phyloP scores from a whole-genome alignment of 2,329 filamentous ascomycete genomes.

The Zymoseptoria tritici region DNA sequence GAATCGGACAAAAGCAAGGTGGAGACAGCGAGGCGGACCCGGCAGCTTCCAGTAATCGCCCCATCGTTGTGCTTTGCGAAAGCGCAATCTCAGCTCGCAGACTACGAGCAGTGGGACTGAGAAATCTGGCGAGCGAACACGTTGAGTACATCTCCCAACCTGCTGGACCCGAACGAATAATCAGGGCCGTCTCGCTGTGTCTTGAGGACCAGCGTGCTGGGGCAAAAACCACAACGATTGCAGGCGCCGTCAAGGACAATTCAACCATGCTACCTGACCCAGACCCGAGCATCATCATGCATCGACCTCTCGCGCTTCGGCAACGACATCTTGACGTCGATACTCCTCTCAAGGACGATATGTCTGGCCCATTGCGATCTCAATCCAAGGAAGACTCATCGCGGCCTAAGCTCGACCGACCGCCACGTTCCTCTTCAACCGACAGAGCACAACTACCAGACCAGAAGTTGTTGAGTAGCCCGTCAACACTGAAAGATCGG shows the following conservation, averaged over 20 bases:
- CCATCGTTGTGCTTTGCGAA: slow-evolving; percentile 21
- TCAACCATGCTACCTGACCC: slow-evolving; percentile 9
- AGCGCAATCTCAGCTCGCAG: slow-evolving; percentile 19
- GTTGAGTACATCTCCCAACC: slow-evolving; percentile 23
- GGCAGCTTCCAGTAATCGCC: slow-evolving; percentile 14
- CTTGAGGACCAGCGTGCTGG: slow-evolving; percentile 6
- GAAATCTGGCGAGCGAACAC: slow-evolving; percentile 13
- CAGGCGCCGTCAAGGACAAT: slow-evolving; percentile 8
- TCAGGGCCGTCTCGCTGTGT: slow-evolving; percentile 18
- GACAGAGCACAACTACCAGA: neutral
- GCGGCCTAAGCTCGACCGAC: slow-evolving; percentile 4
- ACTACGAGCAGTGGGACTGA: slow-evolving; percentile 14
- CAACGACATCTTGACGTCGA: neutral
- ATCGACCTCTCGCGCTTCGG: neutral
- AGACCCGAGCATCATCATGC: neutral
- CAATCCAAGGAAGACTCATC: neutral
- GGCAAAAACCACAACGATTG: slow-evolving; percentile 4
- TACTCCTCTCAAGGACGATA: neutral
- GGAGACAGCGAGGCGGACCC: slow-evolving; percentile 11
- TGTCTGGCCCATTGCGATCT: neutral
- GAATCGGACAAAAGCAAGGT: slow-evolving; percentile 7
- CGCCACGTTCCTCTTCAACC: neutral
- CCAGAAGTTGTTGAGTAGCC: neutral
- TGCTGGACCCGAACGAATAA: slow-evolving; percentile 17
- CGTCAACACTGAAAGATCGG: neutral